Percentiles rank a stretch among this genome's conserved stretches.
These are phyloP conservation scores for Amanita inopinata DNA, from an alignment of 768 basidiomycete species.

Conservation along the genomic window DNA sequence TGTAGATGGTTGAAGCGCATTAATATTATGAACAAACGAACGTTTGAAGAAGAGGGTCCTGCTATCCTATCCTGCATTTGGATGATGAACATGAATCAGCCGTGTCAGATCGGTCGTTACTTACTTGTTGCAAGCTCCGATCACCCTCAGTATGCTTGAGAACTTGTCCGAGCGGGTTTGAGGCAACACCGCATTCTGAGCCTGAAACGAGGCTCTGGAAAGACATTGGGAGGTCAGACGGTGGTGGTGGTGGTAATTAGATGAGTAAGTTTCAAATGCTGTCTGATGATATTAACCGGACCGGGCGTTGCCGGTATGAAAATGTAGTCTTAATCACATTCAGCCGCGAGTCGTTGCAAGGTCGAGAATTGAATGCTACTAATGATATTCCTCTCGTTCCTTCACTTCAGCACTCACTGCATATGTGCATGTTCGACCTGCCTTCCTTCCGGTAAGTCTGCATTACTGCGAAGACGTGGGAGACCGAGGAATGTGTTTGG, in stretches of 20 bases:
- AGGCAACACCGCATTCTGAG: constrained; percentile 75
- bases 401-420: too few relatives aligned
- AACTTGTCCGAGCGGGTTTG: constrained; percentile 84
- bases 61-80: constrained; percentile 56
- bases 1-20: neutral
- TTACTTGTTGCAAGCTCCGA: constrained; percentile 78
- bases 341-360: too few relatives aligned
- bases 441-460: too few relatives aligned
- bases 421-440: too few relatives aligned
- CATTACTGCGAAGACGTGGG: too few relatives aligned
- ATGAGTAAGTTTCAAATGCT: constrained; percentile 7
- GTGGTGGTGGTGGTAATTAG: constrained; percentile 1
- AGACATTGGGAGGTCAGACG: constrained; percentile 38
- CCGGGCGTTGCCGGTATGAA: constrained; percentile 18
- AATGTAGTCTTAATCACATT: constrained; percentile 8
- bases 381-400: too few relatives aligned
- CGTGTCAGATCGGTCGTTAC: too few relatives aligned
- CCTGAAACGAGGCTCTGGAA: constrained; percentile 78
- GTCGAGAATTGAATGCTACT: too few relatives aligned
- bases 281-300: constrained; percentile 12
- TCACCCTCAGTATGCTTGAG: constrained; percentile 87
- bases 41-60: constrained; percentile 64
- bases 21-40: constrained; percentile 20
- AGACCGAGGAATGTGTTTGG: too few relatives aligned
- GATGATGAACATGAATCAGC: constrained; percentile 4